Evolutionary conservation across 306 rosid genomes (phyloP).

Genomic region (Quercus rubra): DNA sequence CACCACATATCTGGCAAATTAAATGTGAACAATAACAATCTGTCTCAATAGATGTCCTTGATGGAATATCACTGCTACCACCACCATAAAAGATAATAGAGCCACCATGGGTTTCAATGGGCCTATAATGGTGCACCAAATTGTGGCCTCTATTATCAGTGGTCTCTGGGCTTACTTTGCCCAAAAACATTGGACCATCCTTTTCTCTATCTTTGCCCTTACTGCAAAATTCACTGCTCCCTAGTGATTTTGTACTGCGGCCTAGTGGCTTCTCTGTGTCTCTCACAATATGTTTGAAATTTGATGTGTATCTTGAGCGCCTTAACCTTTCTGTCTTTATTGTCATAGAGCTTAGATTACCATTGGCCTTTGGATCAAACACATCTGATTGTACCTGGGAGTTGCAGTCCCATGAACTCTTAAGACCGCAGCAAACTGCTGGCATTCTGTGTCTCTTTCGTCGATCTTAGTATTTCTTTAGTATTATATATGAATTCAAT

Average conservation of each 20-base stretch:
- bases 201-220: conserved; percentile 4
- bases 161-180: background rate
- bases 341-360: conserved; percentile 5
- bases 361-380: conserved; percentile 37
- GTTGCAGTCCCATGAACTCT: conserved; percentile 44
- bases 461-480: background rate
- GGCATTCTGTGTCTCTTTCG: conserved; percentile 29
- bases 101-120: conserved; percentile 1
- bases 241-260: conserved; percentile 13
- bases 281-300: conserved; percentile 29
- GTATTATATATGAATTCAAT: conserved; percentile 8
- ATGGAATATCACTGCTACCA: conserved; percentile 13
- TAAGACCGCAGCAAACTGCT: conserved; percentile 34
- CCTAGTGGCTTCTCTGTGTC: conserved; percentile 25
- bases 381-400: conserved; percentile 32
- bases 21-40: conserved; percentile 15
- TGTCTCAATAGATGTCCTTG: conserved; percentile 16
- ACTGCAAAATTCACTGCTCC: conserved; percentile 15
- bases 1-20: conserved; percentile 39
- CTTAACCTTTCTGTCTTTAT: conserved; percentile 4
- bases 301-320: conserved; percentile 22
- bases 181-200: background rate
- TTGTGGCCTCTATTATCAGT: background rate
- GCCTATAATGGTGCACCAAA: background rate
- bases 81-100: conserved; percentile 6